Evolutionary conservation across 2,329 filamentous ascomycete genomes (phyloP).

Genomic region (Aspergillus ochraceoroseus): DNA sequence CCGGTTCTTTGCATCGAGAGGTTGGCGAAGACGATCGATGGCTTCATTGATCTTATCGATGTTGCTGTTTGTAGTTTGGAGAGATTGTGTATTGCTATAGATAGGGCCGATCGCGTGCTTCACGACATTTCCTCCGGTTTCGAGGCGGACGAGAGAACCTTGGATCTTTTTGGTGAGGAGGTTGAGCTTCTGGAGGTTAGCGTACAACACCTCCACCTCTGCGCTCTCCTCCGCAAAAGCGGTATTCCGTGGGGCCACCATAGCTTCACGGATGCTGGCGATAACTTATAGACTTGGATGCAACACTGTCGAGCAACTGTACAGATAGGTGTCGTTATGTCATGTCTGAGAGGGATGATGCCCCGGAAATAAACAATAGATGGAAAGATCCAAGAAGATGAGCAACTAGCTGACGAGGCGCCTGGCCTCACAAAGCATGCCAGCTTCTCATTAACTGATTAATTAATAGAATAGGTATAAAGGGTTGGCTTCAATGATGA

Average conservation of each 20-base stretch:
- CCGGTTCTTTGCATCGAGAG: conserved; percentile 84
- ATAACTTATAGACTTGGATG: conserved; percentile 11
- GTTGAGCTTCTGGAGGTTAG: conserved; percentile 82
- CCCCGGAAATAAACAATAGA: conserved; percentile 5
- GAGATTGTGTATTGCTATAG: conserved; percentile 81
- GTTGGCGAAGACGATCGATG: conserved; percentile 82
- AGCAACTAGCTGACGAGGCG: conserved; percentile 19
- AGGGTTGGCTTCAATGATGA: no score
- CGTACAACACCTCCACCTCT: conserved; percentile 62
- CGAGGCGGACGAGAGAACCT: conserved; percentile 74
- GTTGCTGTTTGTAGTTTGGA: conserved; percentile 84
- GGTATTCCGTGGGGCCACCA: conserved; percentile 54
- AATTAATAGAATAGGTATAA: not conserved
- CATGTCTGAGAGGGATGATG: not conserved
- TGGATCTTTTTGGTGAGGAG: conserved; percentile 94
- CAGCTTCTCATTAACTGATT: conserved; percentile 4
- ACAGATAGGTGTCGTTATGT: conserved; percentile 15
- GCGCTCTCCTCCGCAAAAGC: conserved; percentile 62
- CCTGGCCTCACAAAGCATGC: conserved; percentile 21
- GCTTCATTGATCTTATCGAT: conserved; percentile 80
- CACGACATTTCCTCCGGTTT: conserved; percentile 83
- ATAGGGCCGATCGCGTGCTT: conserved; percentile 89
- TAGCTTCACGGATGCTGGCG: conserved; percentile 21
- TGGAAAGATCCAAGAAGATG: not conserved
- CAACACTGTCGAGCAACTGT: conserved; percentile 4